Evolutionary conservation across 192 early-diverging fungal genomes (phyloP).

Genomic region (Tieghemiomyces parasiticus): DNA sequence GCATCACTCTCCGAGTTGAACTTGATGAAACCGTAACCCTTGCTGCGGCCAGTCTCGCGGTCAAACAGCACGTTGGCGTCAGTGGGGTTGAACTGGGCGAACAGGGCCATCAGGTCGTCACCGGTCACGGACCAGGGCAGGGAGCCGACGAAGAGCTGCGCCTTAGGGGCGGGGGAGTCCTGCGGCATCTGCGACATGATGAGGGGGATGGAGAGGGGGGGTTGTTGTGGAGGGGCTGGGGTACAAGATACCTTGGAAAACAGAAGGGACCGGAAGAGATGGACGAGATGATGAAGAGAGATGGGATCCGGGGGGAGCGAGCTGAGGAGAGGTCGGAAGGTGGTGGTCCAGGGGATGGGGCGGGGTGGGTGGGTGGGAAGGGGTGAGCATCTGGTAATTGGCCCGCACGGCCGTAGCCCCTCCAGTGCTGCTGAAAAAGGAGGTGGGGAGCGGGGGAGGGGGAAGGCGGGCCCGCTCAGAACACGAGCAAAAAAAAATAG

Average conservation of each 20-base stretch:
- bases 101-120: conserved; percentile 38
- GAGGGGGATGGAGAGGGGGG: too few relatives aligned
- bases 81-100: conserved; percentile 35
- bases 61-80: conserved; percentile 53
- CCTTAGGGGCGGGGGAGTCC: conserved; percentile 13
- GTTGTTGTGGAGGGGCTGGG: neutral
- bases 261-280: neutral
- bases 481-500: too few relatives aligned
- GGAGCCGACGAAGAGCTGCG: conserved; percentile 50
- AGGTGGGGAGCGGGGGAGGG: too few relatives aligned
- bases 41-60: conserved; percentile 60
- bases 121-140: conserved; percentile 51
- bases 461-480: too few relatives aligned
- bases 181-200: conserved; percentile 8
- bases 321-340: neutral
- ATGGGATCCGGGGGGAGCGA: neutral
- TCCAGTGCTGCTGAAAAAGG: too few relatives aligned
- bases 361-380: too few relatives aligned
- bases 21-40: conserved; percentile 83
- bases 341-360: too few relatives aligned
- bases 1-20: conserved; percentile 48
- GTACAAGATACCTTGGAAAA: conserved; percentile 9
- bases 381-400: too few relatives aligned
- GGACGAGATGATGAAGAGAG: conserved; percentile 2
- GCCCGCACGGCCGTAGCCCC: too few relatives aligned